Conservation (phyloP, 345 rosid genomes). For the Murraya koenigii region DNA sequence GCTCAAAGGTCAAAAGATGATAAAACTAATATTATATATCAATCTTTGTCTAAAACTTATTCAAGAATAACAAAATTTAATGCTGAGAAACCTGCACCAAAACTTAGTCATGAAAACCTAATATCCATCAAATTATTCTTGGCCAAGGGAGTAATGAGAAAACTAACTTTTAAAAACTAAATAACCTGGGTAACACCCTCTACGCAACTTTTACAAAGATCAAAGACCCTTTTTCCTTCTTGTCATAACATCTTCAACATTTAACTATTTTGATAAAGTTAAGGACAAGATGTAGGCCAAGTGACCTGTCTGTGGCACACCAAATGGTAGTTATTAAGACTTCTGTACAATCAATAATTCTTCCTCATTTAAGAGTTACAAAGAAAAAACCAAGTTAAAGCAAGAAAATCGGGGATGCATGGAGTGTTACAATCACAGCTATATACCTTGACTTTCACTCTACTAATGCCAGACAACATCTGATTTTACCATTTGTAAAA, state of each 20-base stretch:
- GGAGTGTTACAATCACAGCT: not conserved
- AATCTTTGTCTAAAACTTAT: not conserved
- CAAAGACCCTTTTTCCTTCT: not conserved
- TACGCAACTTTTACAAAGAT: not conserved
- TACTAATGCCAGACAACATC: not conserved
- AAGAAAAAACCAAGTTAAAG: not conserved
- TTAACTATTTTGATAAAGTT: not conserved
- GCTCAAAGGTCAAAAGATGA: not conserved
- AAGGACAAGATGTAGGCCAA: not conserved
- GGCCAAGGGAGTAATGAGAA: not conserved
- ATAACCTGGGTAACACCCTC: not conserved
- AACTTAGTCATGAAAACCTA: not conserved
- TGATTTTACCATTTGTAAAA: not conserved
- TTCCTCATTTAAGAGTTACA: not conserved
- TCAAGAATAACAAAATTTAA: not conserved
- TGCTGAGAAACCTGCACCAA: not conserved
- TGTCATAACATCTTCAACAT: not conserved
- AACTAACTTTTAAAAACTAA: not conserved
- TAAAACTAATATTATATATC: not conserved
- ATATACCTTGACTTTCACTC: not conserved
- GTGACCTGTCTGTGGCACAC: not conserved
- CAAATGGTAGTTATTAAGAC: not conserved
- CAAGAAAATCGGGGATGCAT: not conserved
- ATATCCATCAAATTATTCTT: not conserved
- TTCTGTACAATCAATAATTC: not conserved